Conservation (phyloP, 2,329 filamentous ascomycete genomes). For the Parafenestella ontariensis region DNA sequence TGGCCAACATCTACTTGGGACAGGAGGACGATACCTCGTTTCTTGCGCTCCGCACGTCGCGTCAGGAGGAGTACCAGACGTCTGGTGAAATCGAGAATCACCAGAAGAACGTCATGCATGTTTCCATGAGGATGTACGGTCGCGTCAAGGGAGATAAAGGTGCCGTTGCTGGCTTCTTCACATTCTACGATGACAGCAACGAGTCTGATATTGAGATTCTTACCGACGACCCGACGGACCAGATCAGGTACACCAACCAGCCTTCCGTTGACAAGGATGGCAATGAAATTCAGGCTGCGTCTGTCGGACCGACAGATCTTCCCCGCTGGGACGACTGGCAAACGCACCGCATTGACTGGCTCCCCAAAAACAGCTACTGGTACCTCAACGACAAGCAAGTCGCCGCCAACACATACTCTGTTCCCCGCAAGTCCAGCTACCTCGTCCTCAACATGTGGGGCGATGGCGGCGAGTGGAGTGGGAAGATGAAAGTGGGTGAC, state of each 20-base stretch:
- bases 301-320: slow-evolving; percentile 58
- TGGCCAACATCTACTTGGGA: slow-evolving; percentile 56
- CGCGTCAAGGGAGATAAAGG: slow-evolving; percentile 55
- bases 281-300: slow-evolving; percentile 56
- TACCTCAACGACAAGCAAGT: slow-evolving; percentile 61
- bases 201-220: slow-evolving; percentile 63
- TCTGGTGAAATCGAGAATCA: slow-evolving; percentile 58
- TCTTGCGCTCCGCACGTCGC: slow-evolving; percentile 57
- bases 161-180: slow-evolving; percentile 65
- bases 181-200: slow-evolving; percentile 55
- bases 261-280: slow-evolving; percentile 58
- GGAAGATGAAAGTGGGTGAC: slow-evolving; percentile 61
- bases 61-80: slow-evolving; percentile 53
- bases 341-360: slow-evolving; percentile 68
- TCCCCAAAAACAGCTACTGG: slow-evolving; percentile 61
- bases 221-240: slow-evolving; percentile 54
- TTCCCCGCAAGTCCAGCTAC: slow-evolving; percentile 60
- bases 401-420: slow-evolving; percentile 62
- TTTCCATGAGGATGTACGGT: slow-evolving; percentile 57
- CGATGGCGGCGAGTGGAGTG: slow-evolving; percentile 66
- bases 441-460: slow-evolving; percentile 68
- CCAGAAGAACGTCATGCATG: slow-evolving; percentile 54
- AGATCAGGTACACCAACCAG: slow-evolving; percentile 66
- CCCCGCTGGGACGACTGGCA: slow-evolving; percentile 64
- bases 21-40: slow-evolving; percentile 48